Evolutionary conservation across 352 stramenopile species (phyloP).

Genomic region (Pythium biforme): DNA sequence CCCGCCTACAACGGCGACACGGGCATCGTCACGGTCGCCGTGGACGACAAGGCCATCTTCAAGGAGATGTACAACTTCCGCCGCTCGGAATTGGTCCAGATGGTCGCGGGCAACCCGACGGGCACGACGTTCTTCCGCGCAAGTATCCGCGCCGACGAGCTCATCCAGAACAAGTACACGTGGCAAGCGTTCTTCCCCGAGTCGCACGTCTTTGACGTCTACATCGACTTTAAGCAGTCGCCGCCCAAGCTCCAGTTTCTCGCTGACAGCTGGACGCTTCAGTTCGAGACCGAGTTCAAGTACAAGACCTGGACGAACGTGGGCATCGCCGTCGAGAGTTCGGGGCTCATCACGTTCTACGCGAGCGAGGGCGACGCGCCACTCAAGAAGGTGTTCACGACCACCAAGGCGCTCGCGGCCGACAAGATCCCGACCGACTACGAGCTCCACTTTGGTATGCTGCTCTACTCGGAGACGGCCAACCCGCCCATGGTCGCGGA

Average conservation of each 20-base stretch:
- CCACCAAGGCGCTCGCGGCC: slow-evolving; percentile 11
- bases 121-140: slow-evolving; percentile 39
- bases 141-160: slow-evolving; percentile 12
- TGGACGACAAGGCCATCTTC: slow-evolving; percentile 34
- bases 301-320: slow-evolving; percentile 15
- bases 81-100: slow-evolving; percentile 35
- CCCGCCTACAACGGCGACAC: slow-evolving; percentile 36
- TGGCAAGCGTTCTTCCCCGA: slow-evolving; percentile 14
- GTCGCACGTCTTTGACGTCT: slow-evolving; percentile 10
- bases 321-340: slow-evolving; percentile 8
- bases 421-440: slow-evolving; percentile 16
- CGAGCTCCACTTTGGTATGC: slow-evolving; percentile 19
- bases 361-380: slow-evolving; percentile 7
- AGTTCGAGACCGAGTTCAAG: slow-evolving; percentile 9
- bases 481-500: slow-evolving; percentile 10
- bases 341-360: slow-evolving; percentile 13
- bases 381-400: slow-evolving; percentile 5
- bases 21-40: slow-evolving; percentile 32
- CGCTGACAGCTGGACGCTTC: slow-evolving; percentile 1
- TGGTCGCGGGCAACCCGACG: slow-evolving; percentile 28
- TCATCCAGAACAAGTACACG: slow-evolving; percentile 18
- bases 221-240: slow-evolving; percentile 13
- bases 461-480: slow-evolving; percentile 9
- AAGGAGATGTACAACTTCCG: slow-evolving; percentile 27
- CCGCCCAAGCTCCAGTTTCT: slow-evolving; percentile 13